These are phyloP conservation scores for Daldinia vernicosa DNA, from an alignment of 495 filamentous ascomycete genomes.

Conservation along the genomic window DNA sequence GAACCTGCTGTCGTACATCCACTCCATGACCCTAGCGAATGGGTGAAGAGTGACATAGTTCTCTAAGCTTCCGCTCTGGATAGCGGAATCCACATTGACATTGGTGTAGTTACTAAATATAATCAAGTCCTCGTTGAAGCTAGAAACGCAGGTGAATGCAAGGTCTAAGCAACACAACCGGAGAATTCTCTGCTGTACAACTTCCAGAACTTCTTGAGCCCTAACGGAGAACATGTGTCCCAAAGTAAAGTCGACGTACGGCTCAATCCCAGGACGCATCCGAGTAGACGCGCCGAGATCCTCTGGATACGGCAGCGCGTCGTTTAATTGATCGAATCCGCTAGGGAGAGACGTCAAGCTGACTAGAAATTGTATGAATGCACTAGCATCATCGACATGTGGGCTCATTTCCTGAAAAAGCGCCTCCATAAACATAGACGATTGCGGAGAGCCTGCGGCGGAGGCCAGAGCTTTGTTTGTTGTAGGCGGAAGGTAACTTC, in stretches of 20 bases:
- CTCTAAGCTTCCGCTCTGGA: conserved; percentile 73
- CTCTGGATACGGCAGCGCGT: conserved; percentile 87
- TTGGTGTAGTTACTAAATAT: conserved; percentile 79
- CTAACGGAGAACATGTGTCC: conserved; percentile 74
- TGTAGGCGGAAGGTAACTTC: conserved; percentile 53
- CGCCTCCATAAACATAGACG: conserved; percentile 61
- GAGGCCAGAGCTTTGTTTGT: conserved; percentile 31
- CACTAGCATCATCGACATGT: conserved; percentile 81
- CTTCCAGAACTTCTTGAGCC: conserved; percentile 66
- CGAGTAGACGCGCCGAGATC: conserved; percentile 80
- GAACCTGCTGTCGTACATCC: conserved; percentile 94
- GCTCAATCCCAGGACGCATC: conserved; percentile 81
- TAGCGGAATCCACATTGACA: conserved; percentile 73
- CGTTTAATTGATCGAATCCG: conserved; percentile 67
- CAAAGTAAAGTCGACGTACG: conserved; percentile 88
- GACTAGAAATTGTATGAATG: conserved; percentile 78
- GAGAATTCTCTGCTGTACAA: conserved; percentile 71
- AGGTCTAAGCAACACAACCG: conserved; percentile 83
- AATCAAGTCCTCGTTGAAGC: conserved; percentile 93
- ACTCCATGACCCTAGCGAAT: conserved; percentile 92
- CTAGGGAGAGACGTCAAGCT: conserved; percentile 70
- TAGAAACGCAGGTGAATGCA: conserved; percentile 73
- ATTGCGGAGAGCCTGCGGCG: conserved; percentile 29
- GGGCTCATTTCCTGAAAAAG: conserved; percentile 67
- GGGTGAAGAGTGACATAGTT: conserved; percentile 87